Evolutionary conservation across 2,329 filamentous ascomycete species (phyloP).

Genomic region (Cladosporium sp.): DNA sequence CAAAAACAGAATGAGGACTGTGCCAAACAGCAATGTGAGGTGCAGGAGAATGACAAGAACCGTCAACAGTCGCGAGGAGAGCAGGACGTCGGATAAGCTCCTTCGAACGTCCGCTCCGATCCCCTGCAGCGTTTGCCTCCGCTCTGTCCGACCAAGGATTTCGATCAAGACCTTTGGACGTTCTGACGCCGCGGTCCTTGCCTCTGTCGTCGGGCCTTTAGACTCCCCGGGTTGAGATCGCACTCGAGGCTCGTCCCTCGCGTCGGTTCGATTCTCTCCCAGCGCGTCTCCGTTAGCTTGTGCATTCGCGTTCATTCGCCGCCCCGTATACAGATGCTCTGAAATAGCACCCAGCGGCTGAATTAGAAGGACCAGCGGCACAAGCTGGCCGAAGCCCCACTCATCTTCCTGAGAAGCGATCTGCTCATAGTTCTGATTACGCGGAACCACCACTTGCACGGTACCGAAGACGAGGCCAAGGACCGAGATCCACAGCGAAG

Average conservation of each 20-base stretch:
- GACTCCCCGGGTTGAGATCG: not conserved
- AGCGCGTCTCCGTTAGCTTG: not conserved
- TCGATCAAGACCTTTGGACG: not conserved
- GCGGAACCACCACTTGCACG: conserved; percentile 21
- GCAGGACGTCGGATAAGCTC: not conserved
- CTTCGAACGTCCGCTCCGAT: not conserved
- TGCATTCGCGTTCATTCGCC: not conserved
- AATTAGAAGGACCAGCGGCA: conserved; percentile 21
- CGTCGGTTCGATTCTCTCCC: not conserved
- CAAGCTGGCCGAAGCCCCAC: conserved; percentile 21
- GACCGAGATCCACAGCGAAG: conserved; percentile 18
- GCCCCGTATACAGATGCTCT: conserved; percentile 13
- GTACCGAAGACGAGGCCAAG: conserved; percentile 22
- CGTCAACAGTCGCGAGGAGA: not conserved
- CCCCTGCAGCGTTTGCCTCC: not conserved
- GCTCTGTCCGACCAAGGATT: not conserved
- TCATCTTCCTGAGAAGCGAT: conserved; percentile 10
- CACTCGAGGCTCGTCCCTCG: no score
- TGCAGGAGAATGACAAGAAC: not conserved
- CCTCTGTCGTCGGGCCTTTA: not conserved
- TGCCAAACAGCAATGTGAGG: not conserved
- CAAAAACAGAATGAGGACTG: not conserved
- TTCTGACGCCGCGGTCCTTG: not conserved
- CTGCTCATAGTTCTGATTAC: conserved; percentile 11
- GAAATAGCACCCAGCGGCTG: conserved; percentile 20